These are phyloP conservation scores for Apophysomyces elegans DNA, from an alignment of 371 early-diverging fungal genomes.

Conservation along the genomic window DNA sequence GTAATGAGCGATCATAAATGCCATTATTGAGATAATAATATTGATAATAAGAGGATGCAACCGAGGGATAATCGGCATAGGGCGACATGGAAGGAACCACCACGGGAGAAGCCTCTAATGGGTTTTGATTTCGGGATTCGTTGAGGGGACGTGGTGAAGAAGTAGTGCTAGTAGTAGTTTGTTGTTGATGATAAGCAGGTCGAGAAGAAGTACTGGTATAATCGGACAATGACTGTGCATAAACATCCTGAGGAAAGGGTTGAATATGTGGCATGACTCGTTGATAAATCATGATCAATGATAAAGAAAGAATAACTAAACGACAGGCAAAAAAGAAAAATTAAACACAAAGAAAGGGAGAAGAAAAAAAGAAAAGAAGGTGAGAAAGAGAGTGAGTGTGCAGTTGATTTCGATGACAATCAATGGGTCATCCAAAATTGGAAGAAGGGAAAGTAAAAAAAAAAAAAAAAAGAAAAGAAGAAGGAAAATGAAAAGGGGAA, in stretches of 20 bases:
- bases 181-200: constrained; percentile 29
- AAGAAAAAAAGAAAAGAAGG: constrained; percentile 11
- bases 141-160: not conserved
- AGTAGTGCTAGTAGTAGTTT: not conserved
- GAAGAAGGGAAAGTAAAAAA: constrained; percentile 14
- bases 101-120: constrained; percentile 7
- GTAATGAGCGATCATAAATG: not conserved
- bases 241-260: constrained; percentile 29
- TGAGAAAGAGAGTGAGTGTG: no score
- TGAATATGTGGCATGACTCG: constrained; percentile 33
- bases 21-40: not conserved
- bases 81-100: constrained; percentile 21
- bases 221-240: constrained; percentile 19
- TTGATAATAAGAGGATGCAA: not conserved
- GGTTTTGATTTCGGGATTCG: not conserved
- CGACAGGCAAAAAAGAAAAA: constrained; percentile 7
- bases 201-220: constrained; percentile 24
- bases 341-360: not conserved
- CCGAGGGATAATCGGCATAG: constrained; percentile 5
- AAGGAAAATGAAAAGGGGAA: constrained; percentile 1
- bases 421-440: constrained; percentile 7
- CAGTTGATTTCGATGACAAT: not conserved
- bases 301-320: constrained; percentile 2
- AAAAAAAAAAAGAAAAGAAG: not conserved
- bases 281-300: constrained; percentile 22